Evolutionary conservation across 2,329 filamentous ascomycete species (phyloP).

Genomic region (Hortaea werneckii): DNA sequence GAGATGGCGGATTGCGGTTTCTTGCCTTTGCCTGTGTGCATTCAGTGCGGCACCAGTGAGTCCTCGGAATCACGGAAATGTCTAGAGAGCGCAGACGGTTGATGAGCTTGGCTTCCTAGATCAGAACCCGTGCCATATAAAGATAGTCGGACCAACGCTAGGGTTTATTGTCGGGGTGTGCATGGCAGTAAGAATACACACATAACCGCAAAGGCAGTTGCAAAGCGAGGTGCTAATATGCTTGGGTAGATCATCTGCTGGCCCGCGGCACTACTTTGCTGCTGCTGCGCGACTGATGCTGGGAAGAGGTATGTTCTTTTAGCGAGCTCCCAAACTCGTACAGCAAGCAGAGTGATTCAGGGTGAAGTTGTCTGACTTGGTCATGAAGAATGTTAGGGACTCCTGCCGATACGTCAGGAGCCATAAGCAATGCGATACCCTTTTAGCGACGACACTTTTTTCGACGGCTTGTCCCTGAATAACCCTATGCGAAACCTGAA

Average conservation of each 20-base stretch:
- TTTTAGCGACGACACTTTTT: conserved; percentile 11
- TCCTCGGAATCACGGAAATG: not conserved
- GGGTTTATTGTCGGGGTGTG: conserved; percentile 25
- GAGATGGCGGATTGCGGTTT: conserved; percentile 16
- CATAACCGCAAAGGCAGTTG: not conserved
- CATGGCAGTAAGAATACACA: conserved; percentile 12
- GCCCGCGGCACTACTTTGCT: conserved; percentile 28
- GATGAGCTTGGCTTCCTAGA: conserved; percentile 7
- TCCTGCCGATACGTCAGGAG: conserved; percentile 22
- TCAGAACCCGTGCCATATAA: conserved; percentile 30
- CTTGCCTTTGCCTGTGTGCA: conserved; percentile 23
- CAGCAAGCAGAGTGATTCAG: not conserved
- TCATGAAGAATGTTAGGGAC: conserved; percentile 20
- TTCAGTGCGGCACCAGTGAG: conserved; percentile 25
- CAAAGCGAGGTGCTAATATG: not conserved
- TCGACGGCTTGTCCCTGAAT: too few relatives aligned
- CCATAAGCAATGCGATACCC: conserved; percentile 25
- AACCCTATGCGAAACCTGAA: too few relatives aligned
- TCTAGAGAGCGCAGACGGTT: too few relatives aligned
- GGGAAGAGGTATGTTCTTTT: not conserved
- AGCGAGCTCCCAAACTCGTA: too few relatives aligned
- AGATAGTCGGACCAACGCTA: conserved; percentile 29
- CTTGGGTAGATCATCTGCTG: conserved; percentile 23
- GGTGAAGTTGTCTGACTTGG: not conserved
- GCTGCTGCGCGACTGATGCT: conserved; percentile 27